Evolutionary conservation across 192 early-diverging fungal genomes (phyloP), one percentile per base, ranked within the genome.

Genomic region (Obelidium mucronatum): DNA sequence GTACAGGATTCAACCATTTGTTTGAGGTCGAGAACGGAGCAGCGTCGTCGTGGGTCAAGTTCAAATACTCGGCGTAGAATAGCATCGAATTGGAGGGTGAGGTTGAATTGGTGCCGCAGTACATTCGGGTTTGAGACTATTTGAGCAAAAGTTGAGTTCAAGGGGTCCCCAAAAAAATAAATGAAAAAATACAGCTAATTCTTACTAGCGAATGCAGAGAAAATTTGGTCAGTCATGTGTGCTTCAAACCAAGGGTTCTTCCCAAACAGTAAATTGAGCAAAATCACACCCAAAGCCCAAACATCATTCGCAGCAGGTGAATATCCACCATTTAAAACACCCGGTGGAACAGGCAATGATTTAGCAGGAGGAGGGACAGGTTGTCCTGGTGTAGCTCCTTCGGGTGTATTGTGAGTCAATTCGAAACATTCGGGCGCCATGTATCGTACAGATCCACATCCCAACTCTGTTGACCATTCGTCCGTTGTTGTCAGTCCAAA

Each of bases 401-500:
- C 77, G 1, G 69, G 28, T 19, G 59, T 48, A 44, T 76, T 74
- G 60, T 81, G 77, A 1, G 28, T 71, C 37, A 69, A 31, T 42
- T 78, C 77, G 19, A 87, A 74, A 61, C 80, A 85, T 62, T 93
- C 93, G 39, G 95, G 95, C 13, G 93, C 93, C 84, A 97, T 92
- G 77, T 97, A 97, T 68, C 93, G 90, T 17, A 92, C 89, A 51
- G 90, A 91, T 13, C 96, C 96, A 77, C 94, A 96, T 17, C 95
- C 94, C 40, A 94, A 91, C 56, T 96, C 96, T 35, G 85, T 81
- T 11, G 93, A 94, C 79, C 82, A 86, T 17, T 81, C 76, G 39
- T 92, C 83, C 76, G 84, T 84, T 6, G 96, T 97, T 24, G 96
- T 92, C 37, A 97, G 89, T 5, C 96, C 96, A 91, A 97, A 97